These are phyloP conservation scores for Bryopsis sp. DNA, from an alignment of 139 green algal genomes.

Conservation along the genomic window DNA sequence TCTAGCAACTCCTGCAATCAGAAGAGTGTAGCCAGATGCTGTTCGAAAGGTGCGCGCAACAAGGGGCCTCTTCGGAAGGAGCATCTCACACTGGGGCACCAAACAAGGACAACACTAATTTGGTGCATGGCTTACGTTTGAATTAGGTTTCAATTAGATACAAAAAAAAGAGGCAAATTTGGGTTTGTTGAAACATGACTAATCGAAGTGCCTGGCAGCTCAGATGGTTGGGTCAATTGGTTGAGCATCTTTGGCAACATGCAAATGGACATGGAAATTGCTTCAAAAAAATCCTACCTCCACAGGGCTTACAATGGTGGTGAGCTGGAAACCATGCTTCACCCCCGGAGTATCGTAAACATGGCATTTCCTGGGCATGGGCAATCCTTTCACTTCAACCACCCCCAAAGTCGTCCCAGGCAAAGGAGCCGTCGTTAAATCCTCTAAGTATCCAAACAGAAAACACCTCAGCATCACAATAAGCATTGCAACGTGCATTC, in stretches of 20 bases:
- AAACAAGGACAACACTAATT: conserved; percentile 5
- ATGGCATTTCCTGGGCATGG: conserved; percentile 50
- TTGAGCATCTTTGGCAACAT: too few species aligned
- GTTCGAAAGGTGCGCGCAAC: conserved; percentile 82
- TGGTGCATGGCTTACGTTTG: too few species aligned
- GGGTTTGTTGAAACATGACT: too few species aligned
- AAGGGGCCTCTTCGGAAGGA: conserved; percentile 59
- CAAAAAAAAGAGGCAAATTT: too few species aligned
- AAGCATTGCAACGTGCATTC: too few species aligned
- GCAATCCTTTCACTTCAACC: conserved; percentile 64
- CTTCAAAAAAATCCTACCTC: conserved; percentile 41
- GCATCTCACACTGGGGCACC: conserved; percentile 48
- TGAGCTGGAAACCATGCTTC: conserved; percentile 78
- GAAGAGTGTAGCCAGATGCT: conserved; percentile 51
- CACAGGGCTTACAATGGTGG: conserved; percentile 48
- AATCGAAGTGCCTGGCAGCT: too few species aligned
- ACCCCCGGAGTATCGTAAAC: conserved; percentile 95
- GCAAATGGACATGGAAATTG: too few species aligned
- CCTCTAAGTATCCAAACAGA: conserved; percentile 22
- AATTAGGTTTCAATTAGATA: too few species aligned
- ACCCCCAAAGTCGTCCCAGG: conserved; percentile 93
- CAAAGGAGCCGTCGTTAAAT: conserved; percentile 72
- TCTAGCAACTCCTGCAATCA: conserved; percentile 76
- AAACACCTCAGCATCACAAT: too few species aligned
- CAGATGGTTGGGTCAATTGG: too few species aligned